Evolutionary conservation across 257 asterid species (phyloP), one percentile per base, ranked within the genome.

Genomic region (Ligustrum vulgare): DNA sequence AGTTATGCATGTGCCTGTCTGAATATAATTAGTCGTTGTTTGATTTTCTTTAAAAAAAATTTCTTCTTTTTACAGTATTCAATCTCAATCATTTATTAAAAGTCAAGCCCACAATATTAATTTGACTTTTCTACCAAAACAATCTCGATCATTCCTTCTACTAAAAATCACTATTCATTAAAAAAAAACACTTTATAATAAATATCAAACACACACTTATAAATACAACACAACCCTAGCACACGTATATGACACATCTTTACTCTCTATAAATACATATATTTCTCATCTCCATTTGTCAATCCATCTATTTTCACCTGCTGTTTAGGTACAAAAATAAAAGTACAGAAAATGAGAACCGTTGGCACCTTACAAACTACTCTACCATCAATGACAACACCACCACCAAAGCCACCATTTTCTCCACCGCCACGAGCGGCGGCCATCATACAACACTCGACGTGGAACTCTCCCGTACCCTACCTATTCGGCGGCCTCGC

Each of bases 401-500:
- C 12, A 0, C 63, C 63, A n/a, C 11, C 31, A 13, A 64, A 34
- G 8, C 41, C 22, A 10, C 69, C 37, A 12, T 31, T 18, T 31
- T 49, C 60, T 49, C 60, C 63, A 18, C 11, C 28, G 0, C 63
- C 63, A n/a, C 12, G 25, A 0, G 11, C 43, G 39, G 4, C 39
- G 8, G 41, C 70, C 45, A 65, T 43, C 39, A 43, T 45, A 43
- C 77, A 33, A n/a, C 67, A 25, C 6, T 83, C 84, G 0, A 70
- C 82, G 7, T 82, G 86, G 85, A 72, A 78, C 60, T 82, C 90
- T 2, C 85, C 89, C 22, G 86, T 88, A 71, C 89, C 87, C 5
- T 88, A 88, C 80, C 81, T 88, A 60, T 82, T 86, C 81, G 88
- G 86, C 18, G 90, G 85, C 28, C 68, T 88, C 28, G 87, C 84